Percentiles rank a stretch among this genome's conserved stretches.
phyloP scores from a whole-genome alignment of 805 yeast species.

The Komagataella mondaviorum region DNA sequence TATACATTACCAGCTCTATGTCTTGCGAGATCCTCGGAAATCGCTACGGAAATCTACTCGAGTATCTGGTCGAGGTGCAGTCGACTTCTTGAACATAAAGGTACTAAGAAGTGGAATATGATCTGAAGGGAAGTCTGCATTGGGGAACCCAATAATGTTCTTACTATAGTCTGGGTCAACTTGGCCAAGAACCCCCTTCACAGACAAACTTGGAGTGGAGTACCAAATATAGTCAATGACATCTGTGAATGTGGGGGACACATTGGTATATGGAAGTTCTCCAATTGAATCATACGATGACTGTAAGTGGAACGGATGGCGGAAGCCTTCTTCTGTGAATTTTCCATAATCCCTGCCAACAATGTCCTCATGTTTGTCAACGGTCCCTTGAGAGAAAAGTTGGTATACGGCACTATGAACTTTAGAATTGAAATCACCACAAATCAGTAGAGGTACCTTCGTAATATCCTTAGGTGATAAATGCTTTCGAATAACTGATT shows the following conservation, averaged over 20 bases:
- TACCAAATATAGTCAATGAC: conserved; percentile 95
- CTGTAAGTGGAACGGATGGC: conserved; percentile 67
- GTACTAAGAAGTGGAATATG: conserved; percentile 80
- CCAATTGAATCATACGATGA: conserved; percentile 78
- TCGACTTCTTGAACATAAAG: conserved; percentile 51
- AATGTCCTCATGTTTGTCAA: conserved; percentile 68
- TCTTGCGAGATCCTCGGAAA: conserved; percentile 1
- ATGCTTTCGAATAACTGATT: conserved; percentile 38
- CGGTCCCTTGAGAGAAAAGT: conserved; percentile 69
- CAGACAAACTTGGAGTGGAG: conserved; percentile 67
- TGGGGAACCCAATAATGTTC: conserved; percentile 84
- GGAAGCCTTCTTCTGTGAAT: conserved; percentile 80
- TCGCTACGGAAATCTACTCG: not conserved
- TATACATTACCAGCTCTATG: not conserved
- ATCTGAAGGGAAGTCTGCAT: conserved; percentile 87
- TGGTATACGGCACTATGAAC: conserved; percentile 85
- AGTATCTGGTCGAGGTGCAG: conserved; percentile 2
- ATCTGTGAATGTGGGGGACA: conserved; percentile 85
- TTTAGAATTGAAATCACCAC: conserved; percentile 94
- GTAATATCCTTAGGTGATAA: conserved; percentile 29
- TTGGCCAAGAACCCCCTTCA: conserved; percentile 76
- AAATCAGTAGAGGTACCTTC: conserved; percentile 64
- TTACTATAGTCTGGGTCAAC: conserved; percentile 67
- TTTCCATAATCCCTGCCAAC: conserved; percentile 83
- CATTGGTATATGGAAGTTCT: conserved; percentile 89